phyloP scores from a whole-genome alignment of 495 filamentous ascomycete genomes.

The Pyrenopolyporus hunteri region DNA sequence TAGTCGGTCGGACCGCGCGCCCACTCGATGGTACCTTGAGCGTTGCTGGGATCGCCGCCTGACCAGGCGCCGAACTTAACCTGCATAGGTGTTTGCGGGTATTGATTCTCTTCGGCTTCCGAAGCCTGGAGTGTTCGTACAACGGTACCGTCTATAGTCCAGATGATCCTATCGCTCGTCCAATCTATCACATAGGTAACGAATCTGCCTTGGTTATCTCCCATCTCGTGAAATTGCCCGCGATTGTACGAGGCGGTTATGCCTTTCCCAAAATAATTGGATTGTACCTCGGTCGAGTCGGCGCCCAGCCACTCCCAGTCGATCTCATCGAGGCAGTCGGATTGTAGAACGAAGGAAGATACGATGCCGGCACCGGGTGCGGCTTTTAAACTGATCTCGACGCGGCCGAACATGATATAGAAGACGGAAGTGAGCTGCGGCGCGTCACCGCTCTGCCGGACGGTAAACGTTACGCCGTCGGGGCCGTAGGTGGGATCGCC shows the following conservation, averaged over 20 bases:
- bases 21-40: constrained; percentile 83
- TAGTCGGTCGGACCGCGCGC: constrained; percentile 84
- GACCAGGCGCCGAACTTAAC: constrained; percentile 87
- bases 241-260: constrained; percentile 75
- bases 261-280: constrained; percentile 95
- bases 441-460: constrained; percentile 79
- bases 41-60: constrained; percentile 77
- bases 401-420: constrained; percentile 84
- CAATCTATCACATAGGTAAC: constrained; percentile 93
- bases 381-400: constrained; percentile 73
- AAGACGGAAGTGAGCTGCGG: constrained; percentile 78
- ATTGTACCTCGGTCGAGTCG: constrained; percentile 71
- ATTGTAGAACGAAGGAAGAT: constrained; percentile 84
- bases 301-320: constrained; percentile 86
- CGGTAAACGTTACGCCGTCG: constrained; percentile 84
- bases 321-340: constrained; percentile 91
- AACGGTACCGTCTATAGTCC: constrained; percentile 76
- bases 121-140: constrained; percentile 68
- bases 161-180: constrained; percentile 75
- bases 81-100: constrained; percentile 90
- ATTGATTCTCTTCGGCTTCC: constrained; percentile 68
- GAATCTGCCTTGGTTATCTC: constrained; percentile 67
- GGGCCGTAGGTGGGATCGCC: constrained; percentile 69
- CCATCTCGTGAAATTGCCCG: constrained; percentile 70
- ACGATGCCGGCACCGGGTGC: constrained; percentile 77